phyloP scores from a whole-genome alignment of 352 stramenopile genomes.

The Pythium pectinolyticum region DNA sequence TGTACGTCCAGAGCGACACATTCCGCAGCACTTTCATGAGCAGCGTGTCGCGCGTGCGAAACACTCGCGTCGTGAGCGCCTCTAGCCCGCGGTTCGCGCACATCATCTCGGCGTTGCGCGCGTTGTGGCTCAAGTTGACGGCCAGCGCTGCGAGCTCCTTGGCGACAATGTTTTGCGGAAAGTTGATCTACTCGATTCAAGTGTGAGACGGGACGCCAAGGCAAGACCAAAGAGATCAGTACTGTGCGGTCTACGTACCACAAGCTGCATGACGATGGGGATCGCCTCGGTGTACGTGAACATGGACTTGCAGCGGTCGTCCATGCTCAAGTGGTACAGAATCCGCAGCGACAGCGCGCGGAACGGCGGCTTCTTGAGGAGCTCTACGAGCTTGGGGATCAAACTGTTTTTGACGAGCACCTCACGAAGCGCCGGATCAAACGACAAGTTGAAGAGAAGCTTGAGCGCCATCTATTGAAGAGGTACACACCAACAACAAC shows the following conservation, averaged over 20 bases:
- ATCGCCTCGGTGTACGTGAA: conserved; percentile 95
- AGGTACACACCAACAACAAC: no score
- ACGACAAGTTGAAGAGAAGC: conserved; percentile 95
- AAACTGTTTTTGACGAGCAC: conserved; percentile 87
- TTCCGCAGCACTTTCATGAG: conserved; percentile 95
- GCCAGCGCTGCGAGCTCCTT: conserved; percentile 93
- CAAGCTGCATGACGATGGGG: conserved; percentile 92
- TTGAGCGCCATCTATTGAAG: conserved; percentile 77
- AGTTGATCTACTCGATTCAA: conserved; percentile 71
- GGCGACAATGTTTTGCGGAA: conserved; percentile 89
- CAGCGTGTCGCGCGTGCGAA: conserved; percentile 87
- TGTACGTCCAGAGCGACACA: conserved; percentile 91
- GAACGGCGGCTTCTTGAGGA: conserved; percentile 93
- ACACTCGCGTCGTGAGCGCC: conserved; percentile 86
- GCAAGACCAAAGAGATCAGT: neutral
- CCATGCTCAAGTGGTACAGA: conserved; percentile 95
- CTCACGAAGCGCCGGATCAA: conserved; percentile 85
- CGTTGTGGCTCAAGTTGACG: conserved; percentile 94
- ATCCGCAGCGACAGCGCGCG: conserved; percentile 86
- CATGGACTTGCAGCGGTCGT: conserved; percentile 94
- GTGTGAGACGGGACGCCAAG: neutral
- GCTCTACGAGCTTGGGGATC: conserved; percentile 90
- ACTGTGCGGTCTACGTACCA: conserved; percentile 37
- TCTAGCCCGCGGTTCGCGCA: conserved; percentile 86
- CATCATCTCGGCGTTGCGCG: conserved; percentile 91